These are phyloP conservation scores for Tetrapisispora pingtungensis DNA, from an alignment of 805 yeast species.

Conservation along the genomic window DNA sequence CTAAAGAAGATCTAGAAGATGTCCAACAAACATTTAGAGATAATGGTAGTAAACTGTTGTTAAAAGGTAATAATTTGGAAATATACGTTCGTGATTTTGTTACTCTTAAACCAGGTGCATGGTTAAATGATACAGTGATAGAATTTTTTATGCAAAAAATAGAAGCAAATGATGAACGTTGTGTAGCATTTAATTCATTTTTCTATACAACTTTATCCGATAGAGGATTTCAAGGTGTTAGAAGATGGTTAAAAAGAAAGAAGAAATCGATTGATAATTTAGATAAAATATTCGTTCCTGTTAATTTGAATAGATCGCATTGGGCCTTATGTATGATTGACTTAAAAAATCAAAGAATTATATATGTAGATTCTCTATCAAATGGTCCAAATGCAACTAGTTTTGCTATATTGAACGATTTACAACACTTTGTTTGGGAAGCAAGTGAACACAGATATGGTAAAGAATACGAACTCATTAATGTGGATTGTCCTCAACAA, in stretches of 20 bases:
- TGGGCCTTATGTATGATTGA: conserved; percentile 87
- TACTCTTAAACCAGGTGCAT: conserved; percentile 57
- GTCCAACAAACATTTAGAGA: conserved; percentile 24
- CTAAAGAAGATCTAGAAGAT: conserved; percentile 14
- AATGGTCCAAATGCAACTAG: conserved; percentile 31
- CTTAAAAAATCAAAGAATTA: conserved; percentile 45
- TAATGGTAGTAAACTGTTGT: conserved; percentile 17
- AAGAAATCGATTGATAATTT: conserved; percentile 54
- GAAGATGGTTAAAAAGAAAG: conserved; percentile 74
- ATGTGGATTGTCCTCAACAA: conserved; percentile 66
- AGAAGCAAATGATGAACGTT: conserved; percentile 28
- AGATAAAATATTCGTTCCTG: conserved; percentile 67
- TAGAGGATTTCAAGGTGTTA: conserved; percentile 74
- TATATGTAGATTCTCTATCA: conserved; percentile 68
- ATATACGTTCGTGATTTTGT: conserved; percentile 55
- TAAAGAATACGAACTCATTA: conserved; percentile 25
- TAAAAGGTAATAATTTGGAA: conserved; percentile 39
- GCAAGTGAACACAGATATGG: conserved; percentile 46
- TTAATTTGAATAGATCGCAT: conserved; percentile 74
- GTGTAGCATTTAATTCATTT: conserved; percentile 78
- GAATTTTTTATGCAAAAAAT: conserved; percentile 57
- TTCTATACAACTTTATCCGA: conserved; percentile 63
- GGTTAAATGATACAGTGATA: conserved; percentile 89
- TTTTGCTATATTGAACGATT: conserved; percentile 32
- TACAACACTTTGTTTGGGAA: conserved; percentile 52